phyloP scores from a whole-genome alignment of 805 yeast genomes.

The Vanderwaltozyma tropicalis region DNA sequence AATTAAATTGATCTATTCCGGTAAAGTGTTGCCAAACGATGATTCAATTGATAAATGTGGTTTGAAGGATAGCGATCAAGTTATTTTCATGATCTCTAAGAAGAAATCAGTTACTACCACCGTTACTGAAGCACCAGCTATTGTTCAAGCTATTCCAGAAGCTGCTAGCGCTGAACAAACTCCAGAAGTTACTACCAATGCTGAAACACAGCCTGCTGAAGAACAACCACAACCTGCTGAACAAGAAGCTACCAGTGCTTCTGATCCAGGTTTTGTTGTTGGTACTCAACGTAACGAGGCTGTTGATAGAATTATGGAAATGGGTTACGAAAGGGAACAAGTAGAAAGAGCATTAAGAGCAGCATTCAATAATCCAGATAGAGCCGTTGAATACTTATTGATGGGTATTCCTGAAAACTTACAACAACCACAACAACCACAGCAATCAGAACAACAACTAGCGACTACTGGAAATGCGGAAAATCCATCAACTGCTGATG shows the following conservation, averaged over 20 bases:
- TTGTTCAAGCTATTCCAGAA: constrained; percentile 2
- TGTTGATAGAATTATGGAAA: constrained; percentile 75
- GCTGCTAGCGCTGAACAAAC: constrained; percentile 19
- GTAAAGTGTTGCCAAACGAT: constrained; percentile 78
- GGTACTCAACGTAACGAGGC: constrained; percentile 75
- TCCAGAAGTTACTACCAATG: constrained; percentile 11
- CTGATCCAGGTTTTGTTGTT: constrained; percentile 55
- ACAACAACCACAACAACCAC: constrained; percentile 29
- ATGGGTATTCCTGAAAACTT: constrained; percentile 76
- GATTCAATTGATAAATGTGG: constrained; percentile 62
- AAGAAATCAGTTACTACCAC: constrained; percentile 25
- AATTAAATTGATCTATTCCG: constrained; percentile 86
- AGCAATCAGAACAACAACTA: constrained; percentile 8
- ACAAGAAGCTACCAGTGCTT: constrained; percentile 15
- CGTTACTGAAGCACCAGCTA: constrained; percentile 19
- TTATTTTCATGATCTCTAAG: constrained; percentile 83
- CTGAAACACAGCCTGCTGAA: constrained; percentile 15
- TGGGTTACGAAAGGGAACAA: constrained; percentile 87
- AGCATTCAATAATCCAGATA: constrained; percentile 93
- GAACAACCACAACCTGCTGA: constrained; percentile 15
- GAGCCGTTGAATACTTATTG: constrained; percentile 91
- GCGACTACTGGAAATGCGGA: constrained; percentile 7
- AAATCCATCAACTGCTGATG: constrained; percentile 3
- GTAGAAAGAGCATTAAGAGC: constrained; percentile 88
- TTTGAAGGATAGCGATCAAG: constrained; percentile 74